A percentile compares a stretch with the other conserved stretches of the same genome.
phyloP scores from a whole-genome alignment of 2,329 filamentous ascomycete species.

The Amauroascus verrucosus region DNA sequence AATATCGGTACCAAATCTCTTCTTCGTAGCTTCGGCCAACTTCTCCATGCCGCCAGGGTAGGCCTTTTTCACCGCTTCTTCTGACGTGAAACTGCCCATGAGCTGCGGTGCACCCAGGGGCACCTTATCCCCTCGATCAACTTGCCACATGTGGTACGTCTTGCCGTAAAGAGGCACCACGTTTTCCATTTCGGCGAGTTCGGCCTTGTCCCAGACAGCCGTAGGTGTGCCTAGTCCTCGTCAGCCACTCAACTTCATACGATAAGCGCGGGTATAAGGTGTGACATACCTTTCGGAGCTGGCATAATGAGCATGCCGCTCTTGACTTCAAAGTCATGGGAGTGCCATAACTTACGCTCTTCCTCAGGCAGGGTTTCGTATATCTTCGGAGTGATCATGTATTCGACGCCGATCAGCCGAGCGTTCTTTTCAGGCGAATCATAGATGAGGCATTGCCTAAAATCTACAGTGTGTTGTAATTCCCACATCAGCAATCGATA shows the following conservation, averaged over 20 bases:
- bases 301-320: slow-evolving; percentile 38
- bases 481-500: neutral
- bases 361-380: slow-evolving; percentile 55
- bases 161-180: slow-evolving; percentile 70
- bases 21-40: slow-evolving; percentile 43
- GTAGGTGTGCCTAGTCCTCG: slow-evolving; percentile 34
- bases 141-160: slow-evolving; percentile 78
- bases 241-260: neutral
- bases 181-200: slow-evolving; percentile 71
- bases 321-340: slow-evolving; percentile 45
- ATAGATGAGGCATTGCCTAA: slow-evolving; percentile 79
- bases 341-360: slow-evolving; percentile 72
- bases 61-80: slow-evolving; percentile 21
- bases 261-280: too few relatives aligned
- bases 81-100: slow-evolving; percentile 49
- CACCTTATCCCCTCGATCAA: slow-evolving; percentile 58
- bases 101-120: slow-evolving; percentile 52
- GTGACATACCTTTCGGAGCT: slow-evolving; percentile 19
- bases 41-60: slow-evolving; percentile 24
- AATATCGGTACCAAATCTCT: slow-evolving; percentile 44
- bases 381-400: slow-evolving; percentile 66
- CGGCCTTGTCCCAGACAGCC: slow-evolving; percentile 61
- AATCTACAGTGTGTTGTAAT: slow-evolving; percentile 40
- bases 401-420: slow-evolving; percentile 72
- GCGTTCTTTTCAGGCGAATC: slow-evolving; percentile 58